phyloP scores from a whole-genome alignment of 805 yeast species.

The Suhomyces prunicola region DNA sequence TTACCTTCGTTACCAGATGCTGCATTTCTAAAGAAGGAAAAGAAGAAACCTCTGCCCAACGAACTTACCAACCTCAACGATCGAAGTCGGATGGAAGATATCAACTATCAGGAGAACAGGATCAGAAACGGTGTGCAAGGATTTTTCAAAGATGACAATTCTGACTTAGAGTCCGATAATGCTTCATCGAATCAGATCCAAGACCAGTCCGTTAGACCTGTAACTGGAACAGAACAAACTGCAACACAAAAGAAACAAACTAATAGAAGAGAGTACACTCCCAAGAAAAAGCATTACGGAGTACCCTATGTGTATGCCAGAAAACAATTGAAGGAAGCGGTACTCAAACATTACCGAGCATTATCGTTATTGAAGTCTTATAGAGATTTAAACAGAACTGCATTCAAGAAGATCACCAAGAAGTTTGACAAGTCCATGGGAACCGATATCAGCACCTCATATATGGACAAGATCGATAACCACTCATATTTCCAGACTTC shows the following conservation, averaged over 20 bases:
- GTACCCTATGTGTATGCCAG: conserved; percentile 65
- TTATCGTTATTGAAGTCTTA: conserved; percentile 69
- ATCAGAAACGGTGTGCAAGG: conserved; percentile 32
- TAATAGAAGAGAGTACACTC: conserved; percentile 49
- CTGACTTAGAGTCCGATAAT: conserved; percentile 1
- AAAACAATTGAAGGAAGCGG: conserved; percentile 64
- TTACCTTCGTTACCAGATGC: conserved; percentile 42
- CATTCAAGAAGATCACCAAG: conserved; percentile 82
- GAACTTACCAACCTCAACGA: conserved; percentile 8
- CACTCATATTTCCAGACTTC: conserved; percentile 57
- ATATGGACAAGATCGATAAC: conserved; percentile 55
- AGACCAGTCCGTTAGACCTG: not conserved
- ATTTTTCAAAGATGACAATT: conserved; percentile 4
- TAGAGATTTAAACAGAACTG: conserved; percentile 77
- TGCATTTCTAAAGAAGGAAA: conserved; percentile 23
- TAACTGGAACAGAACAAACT: conserved; percentile 8
- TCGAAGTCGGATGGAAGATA: conserved; percentile 18
- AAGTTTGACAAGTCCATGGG: conserved; percentile 79
- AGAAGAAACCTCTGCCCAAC: conserved; percentile 7
- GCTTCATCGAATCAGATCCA: not conserved
- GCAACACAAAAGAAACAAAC: conserved; percentile 18
- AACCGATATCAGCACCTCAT: conserved; percentile 41
- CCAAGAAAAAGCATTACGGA: conserved; percentile 27
- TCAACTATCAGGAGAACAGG: conserved; percentile 35
- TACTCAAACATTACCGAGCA: conserved; percentile 70